Percentiles rank a stretch among this genome's conserved stretches.
phyloP scores from a whole-genome alignment of 345 rosid genomes.

The Brassica incana region DNA sequence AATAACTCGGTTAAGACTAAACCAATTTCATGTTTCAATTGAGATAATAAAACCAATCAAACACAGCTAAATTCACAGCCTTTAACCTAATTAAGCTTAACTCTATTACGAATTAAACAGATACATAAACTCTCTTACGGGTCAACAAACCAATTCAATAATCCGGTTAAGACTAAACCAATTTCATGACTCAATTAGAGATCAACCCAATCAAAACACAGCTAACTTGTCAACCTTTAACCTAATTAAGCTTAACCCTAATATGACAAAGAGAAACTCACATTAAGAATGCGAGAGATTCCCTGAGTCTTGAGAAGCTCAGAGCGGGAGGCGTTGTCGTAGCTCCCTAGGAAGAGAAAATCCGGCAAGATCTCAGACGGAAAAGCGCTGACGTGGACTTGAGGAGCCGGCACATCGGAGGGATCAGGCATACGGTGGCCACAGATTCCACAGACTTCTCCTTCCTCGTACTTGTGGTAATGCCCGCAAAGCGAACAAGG shows the following conservation, averaged over 20 bases:
- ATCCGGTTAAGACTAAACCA: background rate
- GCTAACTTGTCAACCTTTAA: background rate
- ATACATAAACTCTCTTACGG: background rate
- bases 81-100: background rate
- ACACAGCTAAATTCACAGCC: background rate
- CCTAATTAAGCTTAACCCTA: background rate
- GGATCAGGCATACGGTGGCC: conserved; percentile 73
- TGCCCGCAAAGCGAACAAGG: conserved; percentile 98
- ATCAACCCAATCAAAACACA: conserved; percentile 6
- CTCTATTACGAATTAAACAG: background rate
- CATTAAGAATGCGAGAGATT: conserved; percentile 88
- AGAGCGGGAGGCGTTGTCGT: conserved; percentile 97
- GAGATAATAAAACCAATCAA: conserved; percentile 3
- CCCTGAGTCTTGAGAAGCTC: conserved; percentile 92
- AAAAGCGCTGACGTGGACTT: conserved; percentile 72
- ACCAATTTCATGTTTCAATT: background rate
- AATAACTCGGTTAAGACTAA: background rate
- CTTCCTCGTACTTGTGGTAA: conserved; percentile 98
- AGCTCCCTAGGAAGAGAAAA: conserved; percentile 89
- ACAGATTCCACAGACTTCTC: conserved; percentile 93
- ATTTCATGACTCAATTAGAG: background rate
- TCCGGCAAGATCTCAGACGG: conserved; percentile 92
- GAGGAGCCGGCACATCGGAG: conserved; percentile 45
- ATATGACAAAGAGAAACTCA: conserved; percentile 27
- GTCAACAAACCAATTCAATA: background rate